Evolutionary conservation across 2,329 filamentous ascomycete species (phyloP).

Genomic region (Colletotrichum orbiculare): DNA sequence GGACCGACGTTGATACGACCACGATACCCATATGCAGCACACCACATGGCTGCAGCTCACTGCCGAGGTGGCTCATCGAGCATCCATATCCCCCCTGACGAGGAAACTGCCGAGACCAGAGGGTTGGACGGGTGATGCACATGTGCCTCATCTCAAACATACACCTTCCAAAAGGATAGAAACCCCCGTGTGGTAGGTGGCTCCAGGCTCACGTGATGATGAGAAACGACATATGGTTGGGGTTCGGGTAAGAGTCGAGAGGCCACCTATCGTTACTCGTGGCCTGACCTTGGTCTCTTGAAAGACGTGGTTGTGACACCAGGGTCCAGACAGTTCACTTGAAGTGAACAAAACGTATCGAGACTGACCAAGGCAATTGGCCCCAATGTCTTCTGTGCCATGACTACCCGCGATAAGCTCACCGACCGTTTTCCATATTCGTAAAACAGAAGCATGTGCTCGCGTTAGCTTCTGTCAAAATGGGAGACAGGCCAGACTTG

Average conservation of each 20-base stretch:
- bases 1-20: too few species aligned
- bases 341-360: background rate
- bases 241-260: background rate
- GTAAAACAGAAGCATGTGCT: slow-evolving; percentile 18
- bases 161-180: slow-evolving; percentile 4
- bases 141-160: slow-evolving; percentile 5
- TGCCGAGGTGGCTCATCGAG: too few species aligned
- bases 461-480: slow-evolving; percentile 7
- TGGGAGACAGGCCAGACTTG: slow-evolving; percentile 12
- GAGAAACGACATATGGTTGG: background rate
- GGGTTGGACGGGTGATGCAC: slow-evolving; percentile 16
- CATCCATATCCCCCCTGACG: background rate
- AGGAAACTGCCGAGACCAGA: background rate
- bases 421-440: background rate
- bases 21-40: too few species aligned
- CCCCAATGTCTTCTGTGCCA: background rate
- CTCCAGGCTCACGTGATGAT: background rate
- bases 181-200: background rate
- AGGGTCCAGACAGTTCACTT: background rate
- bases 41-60: too few species aligned
- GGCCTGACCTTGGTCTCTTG: too few species aligned
- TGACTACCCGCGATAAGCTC: background rate
- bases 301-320: background rate
- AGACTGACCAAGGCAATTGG: background rate
- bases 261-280: too few species aligned